Base-by-base conservation (phyloP, 768 basidiomycete species). In the Suillus plorans region DNA sequence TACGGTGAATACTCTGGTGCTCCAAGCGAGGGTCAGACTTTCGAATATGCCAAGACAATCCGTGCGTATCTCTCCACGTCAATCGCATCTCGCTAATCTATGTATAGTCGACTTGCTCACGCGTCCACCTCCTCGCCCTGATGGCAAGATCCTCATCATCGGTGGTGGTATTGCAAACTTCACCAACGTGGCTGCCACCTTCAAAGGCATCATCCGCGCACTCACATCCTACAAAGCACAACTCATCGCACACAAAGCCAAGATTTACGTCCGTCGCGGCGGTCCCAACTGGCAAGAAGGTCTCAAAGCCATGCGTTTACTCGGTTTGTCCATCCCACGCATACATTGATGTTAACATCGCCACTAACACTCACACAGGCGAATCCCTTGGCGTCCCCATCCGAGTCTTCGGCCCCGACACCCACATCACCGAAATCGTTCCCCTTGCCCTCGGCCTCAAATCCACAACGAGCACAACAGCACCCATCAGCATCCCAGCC, bases 101-200 rank as follows among this genome's bases (percentile, higher is more conserved):
- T 7, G n/a, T 53, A 36, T 50, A 88, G 91, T 99, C 74, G 96
- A 98, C 77, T 82, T 99, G 66, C 94, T 99, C 78, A 98, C 94
- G 52, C 95, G 97, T 65, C 95, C 96, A 56, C 80, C 84, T 28
- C 89, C 92, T 58, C 84, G 87, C 70, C 82, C 89, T 61, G 81
- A 97, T 60, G 97, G 97, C 83, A 99, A 99, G 82, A 88, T 99
- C 76, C 91, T 99, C 79, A 97, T 99, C 85, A 97, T 99, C 69
- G 97, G 97, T 79, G 97, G 97, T 80, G 97, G 97, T 81, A 97
- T 97, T 68, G 97, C 97, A 82, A 99, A 99, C 88, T 99, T 99
- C 82, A 98, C 95, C 76, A 98, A 99, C 76, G 96, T 99, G 70
- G 97, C 96, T 41, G 91, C 97, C 12, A 99, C 97, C 66, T 99